Base-by-base conservation (phyloP, 2,329 filamentous ascomycete genomes). In the Aureobasidium sp. region DNA sequence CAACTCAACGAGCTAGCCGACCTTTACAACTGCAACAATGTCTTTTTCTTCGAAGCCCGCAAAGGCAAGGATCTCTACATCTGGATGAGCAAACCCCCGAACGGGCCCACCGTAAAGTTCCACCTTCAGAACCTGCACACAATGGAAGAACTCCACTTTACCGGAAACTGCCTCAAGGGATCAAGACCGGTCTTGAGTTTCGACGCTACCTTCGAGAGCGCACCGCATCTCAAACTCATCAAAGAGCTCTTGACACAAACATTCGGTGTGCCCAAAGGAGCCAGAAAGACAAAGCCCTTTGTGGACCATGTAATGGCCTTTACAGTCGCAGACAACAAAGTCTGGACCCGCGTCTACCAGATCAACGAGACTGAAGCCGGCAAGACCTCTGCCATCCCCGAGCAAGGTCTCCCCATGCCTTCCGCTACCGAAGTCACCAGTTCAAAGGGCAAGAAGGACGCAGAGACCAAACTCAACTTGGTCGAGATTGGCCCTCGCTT, bases 311-410 rank as follows among this genome's bases (percentile, higher is more conserved):
- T 99, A 66, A 92, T 97, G 83, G 87, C 87, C 62, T 95, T 99
- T 74, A 95, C 89, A 63, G 79, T 95, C 35, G 90, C 90, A 3
- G 93, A 96, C 71, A 91, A 90, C 70, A 96, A 96, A 78, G 90
- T 99, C 70, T 99, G 93, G 92, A 86, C 97, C 63, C 85, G 94
- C 59, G 91, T 93, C 71, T 99, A 97, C 76, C 91, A 99, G 76
- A 89, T 97, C 73, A 87, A 84, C 68, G 92, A 97, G 75, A 86
- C 88, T 0, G 90, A 94, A 70, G 76, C 79, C n/a, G 78, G 81
- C 44, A 78, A 81, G 67, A 66, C 70, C 3, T 76, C 77, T 47
- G 67, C 63, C 6, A 50, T 62, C 11, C 63, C 62, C 8, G 64
- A 67, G 47, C 44, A 57, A 45, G 54, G 54, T n/a, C 56, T 59